These are phyloP conservation scores for Chaetomiaceae sp. DNA, from an alignment of 2,329 filamentous ascomycete genomes.

Conservation along the genomic window DNA sequence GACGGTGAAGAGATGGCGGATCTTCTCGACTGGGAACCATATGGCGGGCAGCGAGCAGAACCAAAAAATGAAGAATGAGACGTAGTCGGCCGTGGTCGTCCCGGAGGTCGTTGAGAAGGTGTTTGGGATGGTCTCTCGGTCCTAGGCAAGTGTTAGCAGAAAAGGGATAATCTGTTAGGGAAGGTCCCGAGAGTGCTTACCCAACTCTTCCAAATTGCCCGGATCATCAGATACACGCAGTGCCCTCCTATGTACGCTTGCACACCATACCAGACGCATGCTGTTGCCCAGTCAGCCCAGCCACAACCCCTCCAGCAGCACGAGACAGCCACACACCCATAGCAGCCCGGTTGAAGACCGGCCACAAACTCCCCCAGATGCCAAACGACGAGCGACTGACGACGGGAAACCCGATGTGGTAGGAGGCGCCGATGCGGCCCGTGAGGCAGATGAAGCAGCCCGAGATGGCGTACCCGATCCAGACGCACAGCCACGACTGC, in stretches of 20 bases:
- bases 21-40: conserved; percentile 84
- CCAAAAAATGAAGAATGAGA: conserved; percentile 88
- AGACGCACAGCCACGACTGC: conserved; percentile 87
- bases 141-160: conserved; percentile 29
- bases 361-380: conserved; percentile 86
- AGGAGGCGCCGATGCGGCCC: conserved; percentile 77
- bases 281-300: conserved; percentile 32
- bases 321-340: conserved; percentile 52
- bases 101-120: conserved; percentile 60
- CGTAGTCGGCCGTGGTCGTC: conserved; percentile 69
- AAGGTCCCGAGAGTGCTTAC: conserved; percentile 32
- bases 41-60: conserved; percentile 73
- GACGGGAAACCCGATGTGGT: conserved; percentile 88
- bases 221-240: conserved; percentile 86
- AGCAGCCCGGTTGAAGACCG: conserved; percentile 80
- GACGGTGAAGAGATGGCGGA: conserved; percentile 85
- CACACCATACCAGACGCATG: conserved; percentile 70
- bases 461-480: conserved; percentile 77
- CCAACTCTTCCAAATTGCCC: conserved; percentile 73
- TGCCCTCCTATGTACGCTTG: conserved; percentile 80
- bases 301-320: background rate
- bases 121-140: conserved; percentile 58
- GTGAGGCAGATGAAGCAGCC: conserved; percentile 71
- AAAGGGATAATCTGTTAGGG: background rate
- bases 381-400: conserved; percentile 75